Conservation (phyloP, 768 basidiomycete genomes). For the Pholiota molesta region DNA sequence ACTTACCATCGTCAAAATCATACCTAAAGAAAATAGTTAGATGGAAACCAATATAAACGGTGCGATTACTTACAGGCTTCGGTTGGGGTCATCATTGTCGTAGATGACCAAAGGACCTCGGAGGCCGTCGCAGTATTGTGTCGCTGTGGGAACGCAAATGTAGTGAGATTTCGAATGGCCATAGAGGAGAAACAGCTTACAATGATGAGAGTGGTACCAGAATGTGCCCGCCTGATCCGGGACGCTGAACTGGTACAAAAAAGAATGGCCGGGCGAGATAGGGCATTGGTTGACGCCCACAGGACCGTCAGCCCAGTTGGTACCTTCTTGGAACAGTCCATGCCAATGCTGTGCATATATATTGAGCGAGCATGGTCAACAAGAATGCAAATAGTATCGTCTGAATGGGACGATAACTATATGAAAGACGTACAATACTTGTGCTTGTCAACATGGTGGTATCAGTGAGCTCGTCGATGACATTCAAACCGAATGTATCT, state of each 20-base stretch:
- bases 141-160: slow-evolving; percentile 26
- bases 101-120: slow-evolving; percentile 52
- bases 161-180: slow-evolving; percentile 11
- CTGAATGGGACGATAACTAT: not conserved
- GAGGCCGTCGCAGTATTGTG: slow-evolving; percentile 61
- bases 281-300: slow-evolving; percentile 45
- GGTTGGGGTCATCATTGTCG: slow-evolving; percentile 41
- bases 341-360: slow-evolving; percentile 46
- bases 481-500: slow-evolving; percentile 41
- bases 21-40: slow-evolving; percentile 30
- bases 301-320: slow-evolving; percentile 44
- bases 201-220: slow-evolving; percentile 43
- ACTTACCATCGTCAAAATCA: slow-evolving; percentile 26
- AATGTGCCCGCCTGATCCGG: slow-evolving; percentile 45
- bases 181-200: slow-evolving; percentile 25
- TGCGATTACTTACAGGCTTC: slow-evolving; percentile 14
- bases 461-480: slow-evolving; percentile 40
- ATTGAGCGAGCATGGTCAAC: not conserved
- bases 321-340: slow-evolving; percentile 39
- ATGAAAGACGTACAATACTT: slow-evolving; percentile 24
- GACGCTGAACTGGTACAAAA: slow-evolving; percentile 40
- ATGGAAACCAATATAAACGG: not conserved
- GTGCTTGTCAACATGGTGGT: slow-evolving; percentile 40
- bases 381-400: not conserved
- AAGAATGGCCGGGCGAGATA: slow-evolving; percentile 39